Conservation (phyloP, 257 asterid genomes). For the Solanum dulcamara region DNA sequence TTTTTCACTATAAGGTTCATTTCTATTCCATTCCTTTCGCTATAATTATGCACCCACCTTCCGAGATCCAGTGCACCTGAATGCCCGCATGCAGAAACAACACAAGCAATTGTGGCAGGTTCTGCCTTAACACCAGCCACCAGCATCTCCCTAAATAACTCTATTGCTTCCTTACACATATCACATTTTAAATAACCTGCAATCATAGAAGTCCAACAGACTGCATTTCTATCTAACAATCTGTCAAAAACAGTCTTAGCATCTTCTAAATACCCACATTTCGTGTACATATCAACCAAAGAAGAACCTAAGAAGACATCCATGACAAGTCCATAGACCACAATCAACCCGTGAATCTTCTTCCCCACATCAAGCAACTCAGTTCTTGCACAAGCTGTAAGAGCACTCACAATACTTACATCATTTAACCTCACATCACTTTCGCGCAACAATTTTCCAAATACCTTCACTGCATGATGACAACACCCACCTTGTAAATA, state of each 20-base stretch:
- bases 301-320: conserved; percentile 5
- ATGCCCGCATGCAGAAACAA: conserved; percentile 8
- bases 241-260: conserved; percentile 1
- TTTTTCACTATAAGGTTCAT: neutral
- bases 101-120: conserved; percentile 3
- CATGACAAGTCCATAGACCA: neutral
- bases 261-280: neutral
- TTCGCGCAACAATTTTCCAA: neutral
- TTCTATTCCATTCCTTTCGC: neutral
- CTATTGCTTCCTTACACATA: conserved; percentile 3
- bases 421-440: neutral
- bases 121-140: neutral
- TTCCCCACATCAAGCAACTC: conserved; percentile 1
- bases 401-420: conserved; percentile 3
- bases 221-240: neutral
- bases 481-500: neutral
- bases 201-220: conserved; percentile 9
- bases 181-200: conserved; percentile 6
- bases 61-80: conserved; percentile 4
- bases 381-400: conserved; percentile 5
- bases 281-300: conserved; percentile 9
- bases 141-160: conserved; percentile 2
- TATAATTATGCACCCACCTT: conserved; percentile 7
- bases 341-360: neutral
- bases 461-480: neutral